phyloP scores from a whole-genome alignment of 805 yeast genomes.

The Candida chilensis region DNA sequence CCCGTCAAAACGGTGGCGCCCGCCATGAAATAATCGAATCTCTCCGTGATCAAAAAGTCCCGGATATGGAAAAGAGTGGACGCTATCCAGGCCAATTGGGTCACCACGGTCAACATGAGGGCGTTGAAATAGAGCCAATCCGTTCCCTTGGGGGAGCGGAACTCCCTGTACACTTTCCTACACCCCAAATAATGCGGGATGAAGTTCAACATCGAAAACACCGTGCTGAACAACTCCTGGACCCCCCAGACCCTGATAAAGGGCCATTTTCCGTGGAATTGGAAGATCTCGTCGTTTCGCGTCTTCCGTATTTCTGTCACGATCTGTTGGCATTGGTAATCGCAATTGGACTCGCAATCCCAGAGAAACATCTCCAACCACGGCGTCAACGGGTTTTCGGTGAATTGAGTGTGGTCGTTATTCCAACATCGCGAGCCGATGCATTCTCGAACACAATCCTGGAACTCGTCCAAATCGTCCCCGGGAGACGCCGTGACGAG shows the following conservation, averaged over 20 bases:
- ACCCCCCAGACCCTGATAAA: constrained; percentile 67
- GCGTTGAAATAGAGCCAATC: constrained; percentile 12
- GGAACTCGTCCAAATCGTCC: constrained; percentile 48
- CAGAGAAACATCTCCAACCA: constrained; percentile 46
- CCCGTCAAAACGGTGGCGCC: constrained; percentile 82
- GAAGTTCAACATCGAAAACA: constrained; percentile 69
- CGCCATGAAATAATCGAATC: constrained; percentile 86
- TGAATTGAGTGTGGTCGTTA: constrained; percentile 19
- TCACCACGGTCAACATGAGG: constrained; percentile 32
- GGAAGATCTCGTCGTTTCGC: constrained; percentile 48
- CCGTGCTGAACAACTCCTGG: constrained; percentile 75
- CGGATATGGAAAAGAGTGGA: constrained; percentile 84
- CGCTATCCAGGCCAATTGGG: constrained; percentile 84
- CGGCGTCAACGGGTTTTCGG: constrained; percentile 25
- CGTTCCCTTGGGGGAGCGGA: constrained; percentile 6
- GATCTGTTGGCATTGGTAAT: constrained; percentile 82
- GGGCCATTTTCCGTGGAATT: constrained; percentile 99
- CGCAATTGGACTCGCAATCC: constrained; percentile 79
- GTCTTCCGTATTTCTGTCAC: constrained; percentile 48
- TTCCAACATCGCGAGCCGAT: constrained; percentile 21
- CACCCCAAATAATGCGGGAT: constrained; percentile 52
- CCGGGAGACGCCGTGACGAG: constrained; percentile 44
- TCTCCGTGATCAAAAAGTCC: constrained; percentile 73
- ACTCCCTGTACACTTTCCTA: constrained; percentile 15
- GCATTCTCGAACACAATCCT: constrained; percentile 47